Conservation (phyloP, 1,139 yeast genomes). For the Suhomyces terraborum region DNA sequence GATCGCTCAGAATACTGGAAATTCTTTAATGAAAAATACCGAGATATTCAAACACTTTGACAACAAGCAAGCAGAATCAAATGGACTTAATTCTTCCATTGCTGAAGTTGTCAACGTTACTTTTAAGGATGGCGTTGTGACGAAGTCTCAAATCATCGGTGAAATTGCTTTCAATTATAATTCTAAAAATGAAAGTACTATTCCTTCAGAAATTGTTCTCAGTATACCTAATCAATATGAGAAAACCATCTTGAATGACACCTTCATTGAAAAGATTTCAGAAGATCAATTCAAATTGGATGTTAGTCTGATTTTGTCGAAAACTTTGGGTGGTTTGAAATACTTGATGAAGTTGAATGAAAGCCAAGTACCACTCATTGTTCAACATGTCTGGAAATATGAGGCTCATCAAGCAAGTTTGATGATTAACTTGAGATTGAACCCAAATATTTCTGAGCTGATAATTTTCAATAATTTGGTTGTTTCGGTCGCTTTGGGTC, state of each 20-base stretch:
- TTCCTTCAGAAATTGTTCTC: slow-evolving; percentile 24
- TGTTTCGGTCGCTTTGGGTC: slow-evolving; percentile 62
- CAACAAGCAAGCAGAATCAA: slow-evolving; percentile 34
- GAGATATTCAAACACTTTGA: slow-evolving; percentile 50
- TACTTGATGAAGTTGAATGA: slow-evolving; percentile 51
- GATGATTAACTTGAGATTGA: slow-evolving; percentile 67
- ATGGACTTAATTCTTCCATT: slow-evolving; percentile 73
- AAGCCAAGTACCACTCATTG: slow-evolving; percentile 61
- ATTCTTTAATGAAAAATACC: slow-evolving; percentile 25
- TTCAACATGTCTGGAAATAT: slow-evolving; percentile 86
- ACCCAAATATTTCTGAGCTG: slow-evolving; percentile 38
- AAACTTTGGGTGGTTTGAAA: slow-evolving; percentile 74
- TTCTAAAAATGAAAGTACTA: slow-evolving; percentile 21
- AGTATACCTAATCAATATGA: slow-evolving; percentile 37
- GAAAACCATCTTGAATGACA: slow-evolving; percentile 44
- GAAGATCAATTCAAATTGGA: slow-evolving; percentile 32
- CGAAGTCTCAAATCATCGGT: slow-evolving; percentile 66
- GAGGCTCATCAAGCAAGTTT: slow-evolving; percentile 84
- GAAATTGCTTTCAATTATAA: slow-evolving; percentile 76
- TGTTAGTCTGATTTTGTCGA: slow-evolving; percentile 46
- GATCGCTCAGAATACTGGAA: slow-evolving; percentile 30
- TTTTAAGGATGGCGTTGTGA: slow-evolving; percentile 63
- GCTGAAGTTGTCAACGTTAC: slow-evolving; percentile 81
- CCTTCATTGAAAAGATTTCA: slow-evolving; percentile 40
- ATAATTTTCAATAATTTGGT: slow-evolving; percentile 60